Percentiles rank a stretch among this genome's conserved stretches.
phyloP scores from a whole-genome alignment of 208 protist species.

The Porcisia deanei region DNA sequence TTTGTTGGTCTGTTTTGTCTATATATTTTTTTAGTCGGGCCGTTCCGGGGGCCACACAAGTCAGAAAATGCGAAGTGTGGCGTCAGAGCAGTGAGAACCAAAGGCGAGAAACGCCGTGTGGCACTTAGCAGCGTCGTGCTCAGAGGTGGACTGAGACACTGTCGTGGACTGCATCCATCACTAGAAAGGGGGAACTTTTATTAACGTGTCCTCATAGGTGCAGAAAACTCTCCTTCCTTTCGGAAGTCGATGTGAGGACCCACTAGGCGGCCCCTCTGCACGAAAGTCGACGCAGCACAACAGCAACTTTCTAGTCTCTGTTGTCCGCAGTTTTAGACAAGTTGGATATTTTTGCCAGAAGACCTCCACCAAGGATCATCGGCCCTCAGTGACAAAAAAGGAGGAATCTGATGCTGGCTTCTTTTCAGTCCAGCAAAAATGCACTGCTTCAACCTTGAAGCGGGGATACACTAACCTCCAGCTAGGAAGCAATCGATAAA shows the following conservation, averaged over 20 bases:
- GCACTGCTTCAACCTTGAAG: not conserved
- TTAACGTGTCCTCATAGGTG: not conserved
- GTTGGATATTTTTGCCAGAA: not conserved
- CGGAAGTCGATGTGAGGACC: not conserved
- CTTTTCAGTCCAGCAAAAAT: not conserved
- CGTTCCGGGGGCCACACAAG: not conserved
- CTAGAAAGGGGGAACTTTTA: not conserved
- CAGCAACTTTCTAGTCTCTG: not conserved
- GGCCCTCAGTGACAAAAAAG: not conserved
- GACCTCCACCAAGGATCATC: not conserved
- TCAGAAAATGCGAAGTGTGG: not conserved
- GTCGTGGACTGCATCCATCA: not conserved
- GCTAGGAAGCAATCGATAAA: not conserved
- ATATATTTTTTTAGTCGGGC: not conserved
- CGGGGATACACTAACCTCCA: not conserved
- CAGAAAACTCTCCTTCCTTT: not conserved
- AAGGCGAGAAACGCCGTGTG: not conserved
- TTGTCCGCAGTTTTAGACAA: not conserved
- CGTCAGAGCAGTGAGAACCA: not conserved
- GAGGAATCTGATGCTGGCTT: too few species aligned
- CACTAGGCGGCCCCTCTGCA: not conserved
- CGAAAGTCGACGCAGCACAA: not conserved
- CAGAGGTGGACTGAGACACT: not conserved
- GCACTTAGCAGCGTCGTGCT: not conserved
- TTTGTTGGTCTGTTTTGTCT: conserved; percentile 3